Conservation (phyloP, 768 basidiomycete species). For the Lentinula lateritia region DNA sequence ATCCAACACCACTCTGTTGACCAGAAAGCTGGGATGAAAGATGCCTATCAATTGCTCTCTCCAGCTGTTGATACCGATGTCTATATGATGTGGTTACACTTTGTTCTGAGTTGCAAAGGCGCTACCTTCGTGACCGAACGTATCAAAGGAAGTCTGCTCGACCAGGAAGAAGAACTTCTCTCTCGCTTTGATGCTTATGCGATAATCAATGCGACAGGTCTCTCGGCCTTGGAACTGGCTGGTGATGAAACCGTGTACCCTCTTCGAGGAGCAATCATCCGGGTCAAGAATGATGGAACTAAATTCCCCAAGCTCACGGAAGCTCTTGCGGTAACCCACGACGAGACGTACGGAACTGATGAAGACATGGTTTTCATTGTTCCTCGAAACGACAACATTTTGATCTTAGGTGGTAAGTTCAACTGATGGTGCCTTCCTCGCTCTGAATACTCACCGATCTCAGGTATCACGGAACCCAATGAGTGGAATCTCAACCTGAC, state of each 20-base stretch:
- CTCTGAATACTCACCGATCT: background rate
- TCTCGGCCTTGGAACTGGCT: conserved; percentile 24
- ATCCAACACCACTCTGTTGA: conserved; percentile 22
- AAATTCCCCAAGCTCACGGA: conserved; percentile 28
- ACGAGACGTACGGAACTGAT: conserved; percentile 22
- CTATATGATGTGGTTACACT: conserved; percentile 27
- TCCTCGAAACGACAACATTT: conserved; percentile 28
- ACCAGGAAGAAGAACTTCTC: conserved; percentile 19
- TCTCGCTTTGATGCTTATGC: conserved; percentile 20
- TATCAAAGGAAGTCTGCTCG: conserved; percentile 25
- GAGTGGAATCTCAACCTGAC: conserved; percentile 19
- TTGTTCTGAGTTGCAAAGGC: conserved; percentile 21
- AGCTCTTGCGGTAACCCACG: conserved; percentile 26
- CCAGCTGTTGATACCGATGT: conserved; percentile 32
- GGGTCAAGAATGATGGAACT: conserved; percentile 28
- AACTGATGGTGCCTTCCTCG: conserved; percentile 7
- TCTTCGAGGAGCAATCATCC: conserved; percentile 30
- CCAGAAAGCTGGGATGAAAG: conserved; percentile 22
- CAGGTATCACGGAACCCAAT: conserved; percentile 20
- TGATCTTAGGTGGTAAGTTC: conserved; percentile 23
- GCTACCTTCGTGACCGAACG: conserved; percentile 21
- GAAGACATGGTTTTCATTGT: conserved; percentile 29
- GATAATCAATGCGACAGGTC: conserved; percentile 31
- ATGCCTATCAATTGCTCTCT: conserved; percentile 27
- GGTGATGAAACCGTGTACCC: conserved; percentile 28